phyloP scores from a whole-genome alignment of 2,329 filamentous ascomycete genomes.

The Aureobasidium sp. region DNA sequence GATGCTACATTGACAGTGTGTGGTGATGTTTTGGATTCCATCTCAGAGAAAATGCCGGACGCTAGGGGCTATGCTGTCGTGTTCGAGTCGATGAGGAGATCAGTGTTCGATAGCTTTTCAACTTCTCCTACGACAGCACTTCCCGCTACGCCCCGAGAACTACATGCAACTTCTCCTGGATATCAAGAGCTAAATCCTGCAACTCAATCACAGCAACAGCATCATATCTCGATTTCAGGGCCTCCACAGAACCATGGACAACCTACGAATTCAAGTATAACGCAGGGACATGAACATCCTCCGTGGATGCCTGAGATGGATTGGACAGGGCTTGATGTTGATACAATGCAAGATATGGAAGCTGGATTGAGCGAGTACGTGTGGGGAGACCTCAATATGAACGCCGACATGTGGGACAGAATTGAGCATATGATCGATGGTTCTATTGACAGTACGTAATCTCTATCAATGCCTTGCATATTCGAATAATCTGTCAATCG shows the following conservation, averaged over 20 bases:
- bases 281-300: neutral
- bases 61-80: neutral
- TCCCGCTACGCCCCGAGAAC: neutral
- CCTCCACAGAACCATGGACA: too few species aligned
- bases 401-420: constrained; percentile 5
- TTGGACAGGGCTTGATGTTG: neutral
- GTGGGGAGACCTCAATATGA: constrained; percentile 4
- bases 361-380: neutral
- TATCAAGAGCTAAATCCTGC: neutral
- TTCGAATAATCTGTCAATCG: constrained; percentile 27
- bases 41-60: constrained; percentile 4
- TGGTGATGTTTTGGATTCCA: neutral
- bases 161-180: neutral
- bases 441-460: neutral
- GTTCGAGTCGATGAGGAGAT: neutral
- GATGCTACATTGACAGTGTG: neutral
- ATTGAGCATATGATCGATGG: constrained; percentile 7
- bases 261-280: neutral
- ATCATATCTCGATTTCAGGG: too few species aligned
- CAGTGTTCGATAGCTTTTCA: neutral
- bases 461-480: neutral
- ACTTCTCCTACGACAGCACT: neutral
- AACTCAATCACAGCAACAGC: neutral
- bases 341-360: constrained; percentile 3
- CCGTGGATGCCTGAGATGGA: constrained; percentile 1